Evolutionary conservation across 2,329 filamentous ascomycete genomes (phyloP), one percentile per base, ranked within the genome.

Genomic region (Apiospora rasikravindrae): DNA sequence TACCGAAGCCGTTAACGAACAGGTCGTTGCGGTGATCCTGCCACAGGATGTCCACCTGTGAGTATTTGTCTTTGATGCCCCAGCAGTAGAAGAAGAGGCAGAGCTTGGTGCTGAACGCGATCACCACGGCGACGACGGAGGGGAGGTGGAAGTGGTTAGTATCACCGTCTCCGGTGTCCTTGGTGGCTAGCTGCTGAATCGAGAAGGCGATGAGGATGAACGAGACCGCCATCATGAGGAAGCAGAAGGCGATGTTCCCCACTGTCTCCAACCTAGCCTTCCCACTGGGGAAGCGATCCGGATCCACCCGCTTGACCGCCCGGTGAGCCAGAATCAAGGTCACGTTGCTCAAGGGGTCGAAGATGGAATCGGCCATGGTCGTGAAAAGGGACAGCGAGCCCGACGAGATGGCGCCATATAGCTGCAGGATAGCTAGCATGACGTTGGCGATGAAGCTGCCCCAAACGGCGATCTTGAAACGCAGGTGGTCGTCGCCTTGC

Each of bases 21-120:
- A 99, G 87, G 80, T 99, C 96, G 80, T 99, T 99, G 74, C 96
- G 92, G 84, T 99, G 96, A 79, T 98, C 96, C 82, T 97, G 94
- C 95, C 95, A 98, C 19, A 98, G 86, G 80, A 98, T 98, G 72
- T 93, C 90, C 75, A 98, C 91, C 82, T 98, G 95, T 73, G 91
- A 94, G 85, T 98, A 98, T 78, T 94, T 93, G 84, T 98, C 92
- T 76, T 96, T 92, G 78, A 98, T 84, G 5, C 94, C 90, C 90
- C 93, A 98, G 84, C 96, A 98, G 85, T 98, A 98, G 37, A 97
- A 77, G 82, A 98, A 98, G 0, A 98, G 87, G 6, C 78, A 79
- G 22, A 98, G 85, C 81, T 99, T 98, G 29, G 95, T 98, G 42
- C 81, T 83, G 79, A 98, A 98, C 11, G 96, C 96, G 69, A 94